Percentiles rank a stretch among this genome's conserved stretches.
Evolutionary conservation across 495 filamentous ascomycete genomes (phyloP).

Genomic region (Patellaria atrata): DNA sequence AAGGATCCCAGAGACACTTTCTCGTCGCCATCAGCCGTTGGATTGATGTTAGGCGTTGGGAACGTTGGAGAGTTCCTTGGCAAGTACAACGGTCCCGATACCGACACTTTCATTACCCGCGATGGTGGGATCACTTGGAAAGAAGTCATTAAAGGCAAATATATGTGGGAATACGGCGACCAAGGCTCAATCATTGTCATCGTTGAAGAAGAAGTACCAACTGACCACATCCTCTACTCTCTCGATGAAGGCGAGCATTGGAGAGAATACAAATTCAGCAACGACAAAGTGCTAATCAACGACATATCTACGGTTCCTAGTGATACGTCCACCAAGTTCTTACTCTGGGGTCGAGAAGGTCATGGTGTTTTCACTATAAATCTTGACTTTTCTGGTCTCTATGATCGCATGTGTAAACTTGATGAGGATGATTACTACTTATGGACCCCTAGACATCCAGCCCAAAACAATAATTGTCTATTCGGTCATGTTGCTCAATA

Average conservation of each 20-base stretch:
- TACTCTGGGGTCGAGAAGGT: constrained; percentile 60
- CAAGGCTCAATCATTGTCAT: constrained; percentile 85
- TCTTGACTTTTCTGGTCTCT: constrained; percentile 70
- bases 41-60: constrained; percentile 79
- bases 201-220: constrained; percentile 46
- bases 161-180: constrained; percentile 89
- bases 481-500: constrained; percentile 88
- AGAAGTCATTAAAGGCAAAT: constrained; percentile 65
- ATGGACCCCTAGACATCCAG: constrained; percentile 72
- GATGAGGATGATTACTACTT: constrained; percentile 63
- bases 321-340: constrained; percentile 75
- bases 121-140: constrained; percentile 88
- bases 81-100: constrained; percentile 40
- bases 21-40: constrained; percentile 76
- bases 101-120: constrained; percentile 71
- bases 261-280: constrained; percentile 56
- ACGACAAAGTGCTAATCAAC: constrained; percentile 49
- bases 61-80: constrained; percentile 68
- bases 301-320: constrained; percentile 81
- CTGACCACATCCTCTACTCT: constrained; percentile 59
- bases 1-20: constrained; percentile 63
- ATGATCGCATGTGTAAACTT: constrained; percentile 51
- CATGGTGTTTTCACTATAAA: constrained; percentile 52
- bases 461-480: constrained; percentile 56
- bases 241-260: constrained; percentile 67